phyloP scores from a whole-genome alignment of 2,329 filamentous ascomycete genomes.

The Aspergillus bombycis region DNA sequence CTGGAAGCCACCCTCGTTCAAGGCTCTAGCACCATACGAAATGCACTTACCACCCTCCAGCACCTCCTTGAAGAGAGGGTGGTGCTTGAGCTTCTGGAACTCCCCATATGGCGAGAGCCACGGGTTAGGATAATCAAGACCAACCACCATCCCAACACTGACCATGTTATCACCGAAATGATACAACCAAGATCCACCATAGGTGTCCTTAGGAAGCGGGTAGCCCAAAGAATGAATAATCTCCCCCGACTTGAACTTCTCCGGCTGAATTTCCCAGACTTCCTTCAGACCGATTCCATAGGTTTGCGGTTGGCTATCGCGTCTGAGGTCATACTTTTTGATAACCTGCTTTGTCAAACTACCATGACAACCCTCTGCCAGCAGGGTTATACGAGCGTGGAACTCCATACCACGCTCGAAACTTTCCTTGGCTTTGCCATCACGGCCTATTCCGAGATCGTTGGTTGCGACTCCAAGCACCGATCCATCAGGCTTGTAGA shows the following conservation, averaged over 20 bases:
- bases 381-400: slow-evolving; percentile 85
- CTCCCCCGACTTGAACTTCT: slow-evolving; percentile 85
- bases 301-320: slow-evolving; percentile 90
- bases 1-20: slow-evolving; percentile 95
- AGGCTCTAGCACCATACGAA: slow-evolving; percentile 87
- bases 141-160: slow-evolving; percentile 85
- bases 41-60: slow-evolving; percentile 98
- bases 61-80: slow-evolving; percentile 82
- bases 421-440: slow-evolving; percentile 81
- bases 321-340: slow-evolving; percentile 87
- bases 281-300: slow-evolving; percentile 95
- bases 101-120: slow-evolving; percentile 95
- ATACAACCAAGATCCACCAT: slow-evolving; percentile 99
- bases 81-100: slow-evolving; percentile 98
- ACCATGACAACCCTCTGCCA: slow-evolving; percentile 94
- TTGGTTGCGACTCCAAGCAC: slow-evolving; percentile 96
- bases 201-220: slow-evolving; percentile 83
- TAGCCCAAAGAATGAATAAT: slow-evolving; percentile 92
- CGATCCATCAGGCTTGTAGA: slow-evolving; percentile 83
- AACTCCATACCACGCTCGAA: slow-evolving; percentile 99
- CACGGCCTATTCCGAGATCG: slow-evolving; percentile 80
- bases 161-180: slow-evolving; percentile 98
- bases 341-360: slow-evolving; percentile 93
- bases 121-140: slow-evolving; percentile 93
- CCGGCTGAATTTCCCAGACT: slow-evolving; percentile 93